These are phyloP conservation scores for Phytophthora macrochlamydospora DNA, from an alignment of 352 stramenopile species.

Conservation along the genomic window DNA sequence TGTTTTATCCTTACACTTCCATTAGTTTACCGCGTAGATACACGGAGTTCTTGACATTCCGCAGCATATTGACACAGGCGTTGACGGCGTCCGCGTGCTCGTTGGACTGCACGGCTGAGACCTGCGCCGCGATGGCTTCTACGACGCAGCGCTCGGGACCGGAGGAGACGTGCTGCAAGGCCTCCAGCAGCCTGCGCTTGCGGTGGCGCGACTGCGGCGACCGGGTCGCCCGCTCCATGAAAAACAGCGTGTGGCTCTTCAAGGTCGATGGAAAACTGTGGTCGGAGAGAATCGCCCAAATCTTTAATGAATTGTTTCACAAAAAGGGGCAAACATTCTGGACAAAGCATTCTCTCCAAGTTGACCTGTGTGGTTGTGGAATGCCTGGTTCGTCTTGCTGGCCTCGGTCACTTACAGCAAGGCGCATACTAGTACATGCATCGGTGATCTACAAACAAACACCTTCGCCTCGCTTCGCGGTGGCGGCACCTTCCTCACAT, in stretches of 20 bases:
- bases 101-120: conserved; percentile 2
- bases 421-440: no score
- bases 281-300: not conserved
- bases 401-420: no score
- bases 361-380: not conserved
- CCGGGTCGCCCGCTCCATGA: conserved; percentile 44
- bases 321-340: no score
- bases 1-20: not conserved
- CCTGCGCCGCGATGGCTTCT: conserved; percentile 31
- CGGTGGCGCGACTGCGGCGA: conserved; percentile 61
- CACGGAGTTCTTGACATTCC: conserved; percentile 73
- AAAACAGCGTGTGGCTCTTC: not conserved
- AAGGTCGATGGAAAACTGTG: not conserved
- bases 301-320: not conserved
- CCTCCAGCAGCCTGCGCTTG: conserved; percentile 59
- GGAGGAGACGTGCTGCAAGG: conserved; percentile 54
- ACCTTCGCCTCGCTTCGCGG: no score
- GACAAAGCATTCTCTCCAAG: no score
- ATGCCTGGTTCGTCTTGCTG: no score
- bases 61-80: conserved; percentile 43
- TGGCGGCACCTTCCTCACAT: no score
- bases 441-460: no score
- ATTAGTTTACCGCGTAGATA: conserved; percentile 48
- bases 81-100: conserved; percentile 30
- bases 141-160: conserved; percentile 38